Evolutionary conservation across 345 rosid species (phyloP), one percentile per base, ranked within the genome.

Genomic region (Gossypium thurberi): DNA sequence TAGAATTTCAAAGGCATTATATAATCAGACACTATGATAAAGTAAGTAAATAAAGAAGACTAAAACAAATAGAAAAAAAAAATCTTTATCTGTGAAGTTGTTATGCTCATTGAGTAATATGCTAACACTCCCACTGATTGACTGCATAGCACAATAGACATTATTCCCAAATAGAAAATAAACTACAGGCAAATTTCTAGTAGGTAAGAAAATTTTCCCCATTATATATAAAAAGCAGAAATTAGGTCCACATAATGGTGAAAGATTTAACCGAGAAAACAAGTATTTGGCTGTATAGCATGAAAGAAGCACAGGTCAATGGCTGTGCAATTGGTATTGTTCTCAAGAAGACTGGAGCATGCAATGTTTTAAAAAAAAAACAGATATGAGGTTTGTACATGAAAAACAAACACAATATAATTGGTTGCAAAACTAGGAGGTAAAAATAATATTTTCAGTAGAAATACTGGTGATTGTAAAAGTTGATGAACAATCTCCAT

Each of bases 1-100:
- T 42, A 75, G 9, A 59, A 78, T 44, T 51, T 82, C 65, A 59
- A 42, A 77, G 37, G 2, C 8, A 57, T 52, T 55, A n/a, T 52
- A 10, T 18, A 53, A 33, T 37, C 56, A n/a, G 50, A 48, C 42
- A 28, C 11, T n/a, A 28, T n/a, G 60, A 6, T 15, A 10, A 28
- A 51, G 40, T 13, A 28, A 69, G 33, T 52, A 33, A 33, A 53
- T 0, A 17, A 69, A 52, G 17, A 5, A 4, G 33, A 5, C 9
- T 11, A 42, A 51, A 69, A 17, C 23, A 2, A 4, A 11, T 18
- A 9, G 3, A 10, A 4, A 23, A 25, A 25, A 59, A 26, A n/a
- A 42, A 37, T 37, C 52, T 65, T 43, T 9, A 42, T 43, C 52
- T 3, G 3, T 4, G 51, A 11, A 65, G 18, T 18, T 43, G 26